Evolutionary conservation across 1,139 yeast species (phyloP), one percentile per base, ranked within the genome.

Genomic region (Suhomyces coccinellae): DNA sequence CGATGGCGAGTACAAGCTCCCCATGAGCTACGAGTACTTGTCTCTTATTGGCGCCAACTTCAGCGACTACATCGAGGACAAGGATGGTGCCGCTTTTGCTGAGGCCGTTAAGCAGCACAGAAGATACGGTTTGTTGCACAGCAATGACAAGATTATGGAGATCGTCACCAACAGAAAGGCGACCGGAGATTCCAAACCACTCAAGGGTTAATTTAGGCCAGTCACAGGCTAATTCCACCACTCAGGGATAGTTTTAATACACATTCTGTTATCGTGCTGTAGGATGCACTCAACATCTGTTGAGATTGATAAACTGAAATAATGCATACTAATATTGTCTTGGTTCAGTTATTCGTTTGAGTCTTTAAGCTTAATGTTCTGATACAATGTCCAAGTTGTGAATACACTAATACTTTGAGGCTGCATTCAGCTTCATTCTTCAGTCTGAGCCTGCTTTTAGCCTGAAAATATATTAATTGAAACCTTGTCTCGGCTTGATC

Each of bases 81-180:
- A 64, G 54, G 70, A 66, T 40, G 54, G 58, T 13, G 55, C 58
- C n/a, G 69, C 69, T 43, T 54, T 73, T 42, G 61, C 64, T 34
- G 75, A 68, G 29, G 65, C 67, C 41, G 73, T 78, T 54, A 80
- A 77, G 58, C 73, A 72, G 48, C 79, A 77, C 63, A 82, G 91
- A 72, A 74, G 79, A 54, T 82, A 63, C 53, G 91, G 91, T 33
- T 79, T 85, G 42, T 66, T 78, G 53, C 73, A 73, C 46, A 67
- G 79, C 14, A 70, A 71, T 50, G 78, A 73, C 2, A 67, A 62
- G 34, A 58, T 84, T 44, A 55, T 62, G 37, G 66, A 70, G 36
- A 58, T 76, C 39, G 75, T 73, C 17, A 62, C 59, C 22, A 58
- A 64, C 36, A 73, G 80, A 58, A 70, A 75, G 57, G 61, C 49